Evolutionary conservation across 1,284 basidiomycete genomes (phyloP), one percentile per base, ranked within the genome.

Genomic region (Cutaneotrichosporon dermatis): DNA sequence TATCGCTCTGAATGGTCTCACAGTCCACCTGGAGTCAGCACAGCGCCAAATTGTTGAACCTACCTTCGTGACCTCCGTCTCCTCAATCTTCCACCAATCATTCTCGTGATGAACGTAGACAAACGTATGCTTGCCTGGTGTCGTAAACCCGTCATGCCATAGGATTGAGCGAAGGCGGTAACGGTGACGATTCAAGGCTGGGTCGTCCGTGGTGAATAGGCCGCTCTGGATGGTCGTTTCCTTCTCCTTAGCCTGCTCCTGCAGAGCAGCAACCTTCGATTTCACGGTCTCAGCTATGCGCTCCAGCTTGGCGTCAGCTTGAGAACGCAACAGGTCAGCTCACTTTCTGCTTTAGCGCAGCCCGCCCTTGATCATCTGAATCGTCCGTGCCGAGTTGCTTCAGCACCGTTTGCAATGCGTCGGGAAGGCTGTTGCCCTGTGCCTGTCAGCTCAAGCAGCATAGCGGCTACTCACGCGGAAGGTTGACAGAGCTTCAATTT

Each of bases 71-170:
- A 61, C 63, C 46, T 69, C 66, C 10, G 71, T 63, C 12, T 72
- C 75, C 52, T 68, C 65, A 5, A 76, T 60, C 56, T 67, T 71
- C 70, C 69, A 76, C 75, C 75, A 76, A 10, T 61, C 64, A 16
- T 66, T 66, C 4, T 67, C 68, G 3, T 55, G 55, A 16, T 60
- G 50, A 12, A 74, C 59, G 54, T 76, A 76, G 4, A 62, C 52
- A 62, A 70, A 76, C 5, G 76, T 54, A 53, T 76, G 75, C 34
- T 65, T 64, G 3, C 62, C 62, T 1, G 66, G 67, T 1, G 72
- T 69, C 1, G 67, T 54, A 33, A 68, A 69, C 7, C 75, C 75
- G 55, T 76, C 75, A 51, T 75, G 66, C 62, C 69, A 72, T 12
- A 75, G 48, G 2, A 74, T 56, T 8, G 73, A 65, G 39, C 68